A percentile compares a stretch with the other conserved stretches of the same genome.
Conservation (phyloP, 768 basidiomycete genomes). For the Rhizopogon vinicolor region DNA sequence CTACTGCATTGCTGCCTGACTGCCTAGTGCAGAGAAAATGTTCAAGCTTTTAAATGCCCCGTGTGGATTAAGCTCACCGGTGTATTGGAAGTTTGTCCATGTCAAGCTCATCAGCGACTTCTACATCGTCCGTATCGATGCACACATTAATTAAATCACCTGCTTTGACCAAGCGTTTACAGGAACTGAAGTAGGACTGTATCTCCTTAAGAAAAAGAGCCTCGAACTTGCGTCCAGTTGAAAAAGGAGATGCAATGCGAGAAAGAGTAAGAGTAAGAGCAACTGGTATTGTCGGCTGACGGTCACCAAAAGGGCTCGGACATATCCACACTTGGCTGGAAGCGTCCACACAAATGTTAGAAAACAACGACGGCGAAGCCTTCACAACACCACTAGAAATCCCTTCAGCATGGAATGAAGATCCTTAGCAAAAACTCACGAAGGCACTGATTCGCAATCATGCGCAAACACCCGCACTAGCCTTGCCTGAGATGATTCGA, state of each 20-base stretch:
- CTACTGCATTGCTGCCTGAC: slow-evolving; percentile 37
- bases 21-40: background rate
- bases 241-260: slow-evolving; percentile 72
- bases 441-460: slow-evolving; percentile 35
- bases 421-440: slow-evolving; percentile 25
- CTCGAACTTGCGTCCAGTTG: slow-evolving; percentile 63
- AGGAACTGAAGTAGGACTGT: slow-evolving; percentile 53
- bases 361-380: slow-evolving; percentile 48
- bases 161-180: slow-evolving; percentile 56
- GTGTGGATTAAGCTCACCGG: background rate
- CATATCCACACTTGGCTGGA: slow-evolving; percentile 32
- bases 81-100: background rate
- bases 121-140: slow-evolving; percentile 48
- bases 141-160: slow-evolving; percentile 70
- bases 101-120: background rate
- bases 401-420: background rate
- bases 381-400: slow-evolving; percentile 32
- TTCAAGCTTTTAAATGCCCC: background rate
- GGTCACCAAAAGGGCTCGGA: slow-evolving; percentile 57
- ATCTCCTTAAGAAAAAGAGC: slow-evolving; percentile 55
- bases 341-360: slow-evolving; percentile 40
- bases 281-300: slow-evolving; percentile 56
- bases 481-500: slow-evolving; percentile 33
- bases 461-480: slow-evolving; percentile 55
- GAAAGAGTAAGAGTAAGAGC: slow-evolving; percentile 72